Evolutionary conservation across 129 eudicot species (phyloP), one percentile per base, ranked within the genome.

Genomic region (Rutidosis leptorrhynchoides): DNA sequence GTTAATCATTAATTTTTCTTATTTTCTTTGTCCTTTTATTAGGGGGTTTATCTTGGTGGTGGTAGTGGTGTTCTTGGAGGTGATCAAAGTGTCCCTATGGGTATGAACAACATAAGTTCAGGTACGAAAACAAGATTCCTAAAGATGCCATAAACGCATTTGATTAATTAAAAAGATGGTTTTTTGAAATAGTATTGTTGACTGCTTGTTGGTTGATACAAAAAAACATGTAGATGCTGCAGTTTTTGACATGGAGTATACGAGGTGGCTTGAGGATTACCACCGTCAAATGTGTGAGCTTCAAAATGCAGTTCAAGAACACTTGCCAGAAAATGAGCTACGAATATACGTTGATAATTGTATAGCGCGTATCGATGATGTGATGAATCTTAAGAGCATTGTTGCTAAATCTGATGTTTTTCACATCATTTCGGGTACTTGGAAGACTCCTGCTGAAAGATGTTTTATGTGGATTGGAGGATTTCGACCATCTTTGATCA

Each of bases 391-490:
- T 27, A 94, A 94, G 63, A 72, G 86, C 72, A 84, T 84, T 58
- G 78, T 94, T 1, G 95, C 85, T 2, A 94, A 86, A 77, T 68
- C 95, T 7, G 99, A 94, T 52, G 97, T 86, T 22, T 89, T 94
- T 54, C 99, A 94, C 70, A 81, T 94, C 27, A 79, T 89, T 35
- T 89, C 99, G 8, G 99, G 99, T 73, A 79, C 80, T 40, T 94
- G 99, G 99, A 94, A 83, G 78, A 86, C 99, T 48, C 99, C 99
- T 6, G 95, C 99, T 7, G 99, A 94, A 77, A 85, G 99, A 11
- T 89, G 97, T 82, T 94, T 89, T 83, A 80, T 94, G 95, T 94
- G 99, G 99, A 80, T 94, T 25, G 99, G 99, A 27, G 96, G 90
- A n/a, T 94, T 94, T 65, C 90, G 99, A 29, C 99, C 99, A 21